A percentile compares a stretch with the other conserved stretches of the same genome.
These are phyloP conservation scores for Aspergillus sparsus DNA, from an alignment of 495 filamentous ascomycete species.

Conservation along the genomic window DNA sequence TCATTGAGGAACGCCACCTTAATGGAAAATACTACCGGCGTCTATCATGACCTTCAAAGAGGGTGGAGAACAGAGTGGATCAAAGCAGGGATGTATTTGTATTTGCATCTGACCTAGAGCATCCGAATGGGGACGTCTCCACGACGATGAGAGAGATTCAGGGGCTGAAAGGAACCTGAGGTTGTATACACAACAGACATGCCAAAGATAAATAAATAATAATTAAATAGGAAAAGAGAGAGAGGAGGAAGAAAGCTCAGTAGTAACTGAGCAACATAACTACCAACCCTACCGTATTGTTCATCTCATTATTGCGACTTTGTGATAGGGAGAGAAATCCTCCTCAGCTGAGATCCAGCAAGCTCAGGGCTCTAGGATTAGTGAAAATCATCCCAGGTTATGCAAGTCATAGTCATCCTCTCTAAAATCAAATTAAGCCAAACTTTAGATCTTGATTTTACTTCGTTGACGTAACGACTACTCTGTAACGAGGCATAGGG, in stretches of 20 bases:
- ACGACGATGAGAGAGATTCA: conserved; percentile 5
- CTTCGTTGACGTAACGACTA: too few species aligned
- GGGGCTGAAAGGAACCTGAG: neutral
- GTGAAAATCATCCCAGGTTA: neutral
- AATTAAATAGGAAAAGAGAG: neutral
- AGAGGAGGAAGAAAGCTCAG: neutral
- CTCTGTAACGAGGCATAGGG: too few species aligned
- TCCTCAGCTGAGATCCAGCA: neutral
- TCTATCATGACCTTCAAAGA: conserved; percentile 4
- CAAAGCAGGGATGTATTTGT: conserved; percentile 17
- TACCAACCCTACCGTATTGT: too few species aligned
- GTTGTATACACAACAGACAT: neutral
- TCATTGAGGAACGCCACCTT: conserved; percentile 1
- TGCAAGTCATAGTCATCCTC: neutral
- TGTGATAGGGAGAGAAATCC: neutral
- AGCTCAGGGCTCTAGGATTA: neutral
- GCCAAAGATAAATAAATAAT: neutral
- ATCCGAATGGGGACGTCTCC: neutral
- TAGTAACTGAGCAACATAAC: neutral
- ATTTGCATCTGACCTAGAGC: conserved; percentile 8
- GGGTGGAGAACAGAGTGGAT: conserved; percentile 4
- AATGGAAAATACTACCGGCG: conserved; percentile 4
- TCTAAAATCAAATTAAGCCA: neutral
- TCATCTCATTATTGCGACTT: neutral
- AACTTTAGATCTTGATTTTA: too few species aligned